phyloP scores from a whole-genome alignment of 164 flowering plant species.

The Berberis vulgaris region DNA sequence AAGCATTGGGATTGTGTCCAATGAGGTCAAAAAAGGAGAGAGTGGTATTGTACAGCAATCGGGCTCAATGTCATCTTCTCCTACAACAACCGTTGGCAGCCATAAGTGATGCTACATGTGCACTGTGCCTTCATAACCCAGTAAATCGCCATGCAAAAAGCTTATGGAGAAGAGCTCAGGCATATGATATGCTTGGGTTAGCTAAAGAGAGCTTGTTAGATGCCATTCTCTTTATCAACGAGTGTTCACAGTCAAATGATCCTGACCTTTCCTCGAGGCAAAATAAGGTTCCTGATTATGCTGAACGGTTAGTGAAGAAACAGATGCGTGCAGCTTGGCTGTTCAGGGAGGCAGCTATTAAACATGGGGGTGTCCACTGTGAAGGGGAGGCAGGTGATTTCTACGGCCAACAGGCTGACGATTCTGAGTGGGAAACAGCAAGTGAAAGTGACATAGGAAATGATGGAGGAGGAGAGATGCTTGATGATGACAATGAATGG shows the following conservation, averaged over 20 bases:
- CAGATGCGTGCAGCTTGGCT: conserved; percentile 99
- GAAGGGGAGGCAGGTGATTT: conserved; percentile 61
- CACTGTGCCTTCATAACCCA: conserved; percentile 88
- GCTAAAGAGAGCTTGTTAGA: conserved; percentile 97
- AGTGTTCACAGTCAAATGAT: conserved; percentile 87
- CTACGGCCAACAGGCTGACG: conserved; percentile 75
- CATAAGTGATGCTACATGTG: conserved; percentile 93
- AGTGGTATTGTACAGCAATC: conserved; percentile 83
- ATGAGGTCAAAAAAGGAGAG: conserved; percentile 85
- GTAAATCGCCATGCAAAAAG: conserved; percentile 93
- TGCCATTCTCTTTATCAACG: conserved; percentile 90
- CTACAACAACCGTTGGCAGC: conserved; percentile 90
- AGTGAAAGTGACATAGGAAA: conserved; percentile 94
- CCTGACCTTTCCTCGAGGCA: conserved; percentile 82
- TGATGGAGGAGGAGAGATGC: conserved; percentile 65
- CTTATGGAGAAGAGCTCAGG: conserved; percentile 98
- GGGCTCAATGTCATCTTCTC: conserved; percentile 93
- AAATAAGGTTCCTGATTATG: conserved; percentile 97
- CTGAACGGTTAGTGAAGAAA: conserved; percentile 90
- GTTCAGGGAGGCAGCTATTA: conserved; percentile 83
- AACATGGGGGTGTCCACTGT: conserved; percentile 73
- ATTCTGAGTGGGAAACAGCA: conserved; percentile 99
- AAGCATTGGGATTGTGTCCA: conserved; percentile 86
- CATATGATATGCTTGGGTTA: conserved; percentile 92
- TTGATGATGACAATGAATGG: conserved; percentile 61